Base-by-base conservation (phyloP, 352 stramenopile genomes). In the Globisporangium radiosum region DNA sequence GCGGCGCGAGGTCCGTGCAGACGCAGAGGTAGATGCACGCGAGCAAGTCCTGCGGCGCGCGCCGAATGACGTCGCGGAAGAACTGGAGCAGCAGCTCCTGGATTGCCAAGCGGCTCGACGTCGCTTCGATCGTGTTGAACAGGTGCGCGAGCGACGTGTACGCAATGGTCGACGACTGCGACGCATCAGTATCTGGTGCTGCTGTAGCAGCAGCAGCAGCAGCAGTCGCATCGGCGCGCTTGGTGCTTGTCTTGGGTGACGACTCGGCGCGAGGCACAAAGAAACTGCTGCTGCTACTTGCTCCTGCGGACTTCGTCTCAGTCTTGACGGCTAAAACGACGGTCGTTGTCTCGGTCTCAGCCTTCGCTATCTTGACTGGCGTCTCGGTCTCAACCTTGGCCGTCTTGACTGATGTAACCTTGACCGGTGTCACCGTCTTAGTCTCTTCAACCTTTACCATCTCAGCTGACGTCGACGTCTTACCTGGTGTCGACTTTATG, bases 1-100 rank as follows among this genome's bases (percentile, higher is more conserved):
- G 86, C 2, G 97, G 97, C 17, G 96, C 96, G 4, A 99, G 82
- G 59, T 97, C 79, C 15, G 91, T 95, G 67, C 81, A 94, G 11
- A 92, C 81, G 53, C 88, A 96, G 5, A 98, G 72, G 63, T 98
- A 97, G 43, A 98, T 91, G 62, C 84, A 92, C 7, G 89, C 72
- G 44, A 97, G 69, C 39, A 98, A 67, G 62, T 97, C 92, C 17
- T 90, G 65, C 0, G 86, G 86, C 4, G 79, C 82, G 14, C 76
- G 76, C 42, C 67, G 68, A 52, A 96, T 81, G 25, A 97, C 80
- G 36, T 81, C 72, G 33, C 73, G 83, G 60, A 96, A 96, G 60
- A 97, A 96, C 11, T 78, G 75, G 33, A 78, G 84, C n/a, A 97
- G 69, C 36, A 94, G 65, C 43, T 95, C 81, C 55, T 96, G 85